Evolutionary conservation across 495 filamentous ascomycete genomes (phyloP), one percentile per base, ranked within the genome.

Genomic region (Penicillium flavigenum): DNA sequence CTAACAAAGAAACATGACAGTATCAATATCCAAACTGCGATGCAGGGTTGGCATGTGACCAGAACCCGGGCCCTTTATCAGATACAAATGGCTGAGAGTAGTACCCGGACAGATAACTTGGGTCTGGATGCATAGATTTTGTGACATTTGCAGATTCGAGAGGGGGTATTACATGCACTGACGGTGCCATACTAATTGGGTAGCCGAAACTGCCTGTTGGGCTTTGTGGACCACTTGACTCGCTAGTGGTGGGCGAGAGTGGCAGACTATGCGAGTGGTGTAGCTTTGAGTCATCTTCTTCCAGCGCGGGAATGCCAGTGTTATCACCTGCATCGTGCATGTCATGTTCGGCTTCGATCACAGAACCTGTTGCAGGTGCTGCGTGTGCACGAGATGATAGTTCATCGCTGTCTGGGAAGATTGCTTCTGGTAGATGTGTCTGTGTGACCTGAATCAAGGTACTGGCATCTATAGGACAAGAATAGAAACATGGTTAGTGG

Each of bases 161-260:
- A 17, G 63, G 52, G 4, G 53, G 53, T 8, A 55, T 47, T 5
- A 55, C 43, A 20, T 55, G 43, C 14, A 68, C 22, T 22, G 56
- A 44, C 3, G 47, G n/a, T 14, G 45, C 29, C 56, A 66, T 62
- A 14, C 14, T 19, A 31, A 59, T 20, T 0, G 55, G 52, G 16
- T 66, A 64, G 17, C 59, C 48, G 42, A 53, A 66, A 2, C 47
- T 52, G 1, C 51, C 51, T 4, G 56, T 56, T 5, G 65, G 65
- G 32, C 63, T 68, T 19, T 63, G 63, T 4, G 66, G 61, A 3
- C 58, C 65, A 58, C 66, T 68, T 4, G 63, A 68, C 14, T 62
- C 61, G 32, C 66, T 68, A 10, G 63, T 58, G 2, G 63, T 54
- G 11, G 66, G 66, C 0, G 66, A 68, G 5, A 64, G 29, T 0